Evolutionary conservation across 768 basidiomycete genomes (phyloP).

Genomic region (Leccinum longicurvipes): DNA sequence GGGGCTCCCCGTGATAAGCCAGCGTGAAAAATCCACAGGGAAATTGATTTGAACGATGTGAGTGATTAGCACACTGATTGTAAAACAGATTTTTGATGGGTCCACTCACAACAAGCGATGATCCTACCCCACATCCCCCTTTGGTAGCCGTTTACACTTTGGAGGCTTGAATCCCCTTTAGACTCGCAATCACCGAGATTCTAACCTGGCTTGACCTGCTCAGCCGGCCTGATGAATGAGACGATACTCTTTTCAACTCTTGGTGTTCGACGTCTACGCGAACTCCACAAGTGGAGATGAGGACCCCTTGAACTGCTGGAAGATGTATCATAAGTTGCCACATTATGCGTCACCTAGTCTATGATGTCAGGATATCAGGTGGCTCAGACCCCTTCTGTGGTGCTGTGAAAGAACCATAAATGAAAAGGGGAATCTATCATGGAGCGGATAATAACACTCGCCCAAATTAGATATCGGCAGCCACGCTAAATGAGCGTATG

Average conservation of each 20-base stretch:
- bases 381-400: background rate
- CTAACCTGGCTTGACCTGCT: background rate
- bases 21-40: background rate
- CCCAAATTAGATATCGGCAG: background rate
- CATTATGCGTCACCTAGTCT: background rate
- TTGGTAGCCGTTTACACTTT: background rate
- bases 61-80: background rate
- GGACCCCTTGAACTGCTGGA: background rate
- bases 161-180: background rate
- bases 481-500: background rate
- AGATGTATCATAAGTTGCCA: background rate
- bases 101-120: background rate
- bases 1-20: background rate
- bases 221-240: background rate
- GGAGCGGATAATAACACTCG: background rate
- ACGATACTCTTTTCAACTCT: background rate
- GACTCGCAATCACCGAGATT: background rate
- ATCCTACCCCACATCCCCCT: background rate
- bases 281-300: background rate
- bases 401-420: background rate
- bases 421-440: background rate
- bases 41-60: background rate
- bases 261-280: background rate
- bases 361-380: background rate
- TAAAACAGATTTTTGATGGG: background rate